Evolutionary conservation across 73 alveolate genomes (phyloP).

Genomic region (Symbiodinium natans): DNA sequence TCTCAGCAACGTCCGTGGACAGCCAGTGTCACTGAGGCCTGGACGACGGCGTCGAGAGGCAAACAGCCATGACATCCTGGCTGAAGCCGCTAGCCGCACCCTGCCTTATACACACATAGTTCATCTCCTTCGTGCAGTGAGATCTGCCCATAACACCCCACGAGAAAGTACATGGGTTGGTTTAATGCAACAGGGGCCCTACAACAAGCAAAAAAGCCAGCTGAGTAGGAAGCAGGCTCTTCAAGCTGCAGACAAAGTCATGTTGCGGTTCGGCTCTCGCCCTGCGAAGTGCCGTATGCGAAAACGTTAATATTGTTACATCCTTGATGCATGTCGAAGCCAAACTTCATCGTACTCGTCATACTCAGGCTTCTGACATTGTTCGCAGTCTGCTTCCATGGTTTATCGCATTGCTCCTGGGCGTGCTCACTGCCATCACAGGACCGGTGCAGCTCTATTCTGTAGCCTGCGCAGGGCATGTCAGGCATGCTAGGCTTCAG

Average conservation of each 20-base stretch:
- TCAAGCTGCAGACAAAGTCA: too few species aligned
- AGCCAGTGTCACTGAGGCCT: neutral
- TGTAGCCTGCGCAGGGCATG: neutral
- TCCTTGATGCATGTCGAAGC: neutral
- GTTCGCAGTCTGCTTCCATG: slow-evolving; percentile 64
- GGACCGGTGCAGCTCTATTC: neutral
- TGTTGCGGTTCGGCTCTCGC: too few species aligned
- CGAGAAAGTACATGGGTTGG: too few species aligned
- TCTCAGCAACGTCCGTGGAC: too few species aligned
- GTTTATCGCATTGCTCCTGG: slow-evolving; percentile 55
- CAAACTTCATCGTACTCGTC: neutral
- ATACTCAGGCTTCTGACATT: slow-evolving; percentile 27
- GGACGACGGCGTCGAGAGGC: neutral
- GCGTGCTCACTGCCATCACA: slow-evolving; percentile 84
- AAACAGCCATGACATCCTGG: neutral
- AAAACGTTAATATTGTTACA: neutral
- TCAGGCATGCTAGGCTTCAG: too few species aligned
- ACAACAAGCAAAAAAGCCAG: too few species aligned
- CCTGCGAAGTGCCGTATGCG: too few species aligned
- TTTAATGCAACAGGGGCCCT: too few species aligned
- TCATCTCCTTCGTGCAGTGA: too few species aligned
- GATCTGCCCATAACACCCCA: too few species aligned
- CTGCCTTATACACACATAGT: too few species aligned
- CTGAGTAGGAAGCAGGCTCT: too few species aligned
- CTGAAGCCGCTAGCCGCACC: neutral